Base-by-base conservation (phyloP, 2,329 filamentous ascomycete genomes). In the Cercospora sp. region DNA sequence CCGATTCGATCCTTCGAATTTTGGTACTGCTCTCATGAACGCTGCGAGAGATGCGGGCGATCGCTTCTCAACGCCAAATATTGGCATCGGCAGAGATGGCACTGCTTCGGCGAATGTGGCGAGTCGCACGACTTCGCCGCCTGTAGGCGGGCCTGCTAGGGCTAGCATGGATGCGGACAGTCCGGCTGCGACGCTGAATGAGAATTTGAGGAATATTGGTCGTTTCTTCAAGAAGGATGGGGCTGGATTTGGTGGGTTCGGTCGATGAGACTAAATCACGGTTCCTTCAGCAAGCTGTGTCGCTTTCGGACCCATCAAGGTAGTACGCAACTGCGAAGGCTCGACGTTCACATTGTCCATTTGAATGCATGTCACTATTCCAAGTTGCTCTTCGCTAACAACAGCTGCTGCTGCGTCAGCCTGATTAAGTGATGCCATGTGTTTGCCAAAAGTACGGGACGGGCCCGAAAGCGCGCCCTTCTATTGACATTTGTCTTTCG, bases 191-290 rank as follows among this genome's bases (percentile, higher is more conserved):
- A 92, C 91, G 63, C 87, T 97, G 71, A 97, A 97, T 78, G 94
- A 97, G 80, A 97, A 97, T 80, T 79, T 98, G 80, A 94, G 93
- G 82, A 97, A 93, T 78, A 92, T 99, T 80, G 94, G 94, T 26
- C 97, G 97, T 81, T 97, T 98, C 82, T 98, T 98, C 83, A 89
- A 91, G 70, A 85, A 94, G 71, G 94, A 97, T 82, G 89, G 94
- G 71, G 91, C 91, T 31, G 68, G 66, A 9, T 86, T 77, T 68
- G 75, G 75, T n/a, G 75, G 75, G 12, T 77, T 76, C 65, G 75
- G 75, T 10, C 64, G 71, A 60, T 68, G 64, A 60, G 30, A 40
- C 36, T n/a, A 16, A 28, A 3, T 8, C 5, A 26, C 26, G 23
- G 9, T 26, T 23, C 45, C 18, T 26, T 26, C 18, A 51, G 45